phyloP scores from a whole-genome alignment of 768 basidiomycete genomes.

The Cystofilobasidium capitatum region DNA sequence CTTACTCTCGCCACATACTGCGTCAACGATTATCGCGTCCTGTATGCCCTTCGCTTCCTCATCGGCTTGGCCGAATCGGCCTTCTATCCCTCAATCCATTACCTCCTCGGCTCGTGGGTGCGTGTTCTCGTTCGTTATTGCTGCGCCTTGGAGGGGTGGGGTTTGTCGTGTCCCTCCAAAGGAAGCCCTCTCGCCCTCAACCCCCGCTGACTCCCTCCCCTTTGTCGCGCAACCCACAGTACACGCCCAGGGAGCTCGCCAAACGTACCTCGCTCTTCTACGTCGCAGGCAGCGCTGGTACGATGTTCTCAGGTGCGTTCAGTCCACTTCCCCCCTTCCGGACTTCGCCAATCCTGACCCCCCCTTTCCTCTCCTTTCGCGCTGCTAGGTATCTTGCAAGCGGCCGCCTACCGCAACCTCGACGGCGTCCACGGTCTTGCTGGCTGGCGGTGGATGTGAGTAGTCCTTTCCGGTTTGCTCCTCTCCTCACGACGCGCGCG shows the following conservation, averaged over 20 bases:
- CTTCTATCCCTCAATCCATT: conserved; percentile 37
- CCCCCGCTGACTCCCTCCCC: not conserved
- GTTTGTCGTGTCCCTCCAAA: too few species aligned
- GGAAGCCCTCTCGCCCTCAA: not conserved
- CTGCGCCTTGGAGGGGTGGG: too few species aligned
- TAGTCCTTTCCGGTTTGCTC: not conserved
- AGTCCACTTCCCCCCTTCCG: not conserved
- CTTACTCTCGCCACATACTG: conserved; percentile 33
- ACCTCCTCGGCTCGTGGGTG: conserved; percentile 33
- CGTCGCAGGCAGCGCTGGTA: conserved; percentile 53
- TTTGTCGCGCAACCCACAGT: conserved; percentile 26
- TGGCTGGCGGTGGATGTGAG: conserved; percentile 20
- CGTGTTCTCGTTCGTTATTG: not conserved
- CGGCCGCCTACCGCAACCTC: conserved; percentile 49
- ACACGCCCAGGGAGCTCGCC: conserved; percentile 34
- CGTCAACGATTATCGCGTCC: conserved; percentile 31
- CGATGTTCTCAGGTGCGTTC: conserved; percentile 49
- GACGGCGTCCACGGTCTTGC: conserved; percentile 22
- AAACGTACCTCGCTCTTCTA: conserved; percentile 50
- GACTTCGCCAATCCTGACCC: too few species aligned
- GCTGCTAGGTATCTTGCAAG: conserved; percentile 59
- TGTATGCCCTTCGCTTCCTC: conserved; percentile 36
- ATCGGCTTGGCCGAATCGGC: conserved; percentile 36
- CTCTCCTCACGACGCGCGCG: too few species aligned
- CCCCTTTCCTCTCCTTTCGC: too few species aligned